Base-by-base conservation (phyloP, 371 early-diverging fungal genomes). In the Apophysomyces ossiformis region DNA sequence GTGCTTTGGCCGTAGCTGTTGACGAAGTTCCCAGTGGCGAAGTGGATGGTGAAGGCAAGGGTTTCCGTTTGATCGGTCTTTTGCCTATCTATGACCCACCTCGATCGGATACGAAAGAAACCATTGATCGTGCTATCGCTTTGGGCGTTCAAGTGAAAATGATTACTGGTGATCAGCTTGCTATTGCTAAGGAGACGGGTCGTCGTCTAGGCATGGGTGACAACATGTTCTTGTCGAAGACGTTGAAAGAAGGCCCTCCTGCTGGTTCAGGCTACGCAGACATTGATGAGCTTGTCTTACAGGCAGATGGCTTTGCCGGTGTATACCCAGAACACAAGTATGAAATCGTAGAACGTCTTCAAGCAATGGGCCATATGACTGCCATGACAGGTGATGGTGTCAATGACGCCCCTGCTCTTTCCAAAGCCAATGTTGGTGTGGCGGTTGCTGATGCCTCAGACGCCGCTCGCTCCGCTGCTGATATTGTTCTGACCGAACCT, bases 331-430 rank as follows among this genome's bases (percentile, higher is more conserved):
- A 97, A 76, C 94, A 95, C 84, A 97, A 96, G 87, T 88, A 92
- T 64, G 92, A 92, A 79, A 93, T 97, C 78, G 94, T 98, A 38
- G 89, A 91, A 74, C 92, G 93, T 60, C 86, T 97, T 63, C 95
- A 96, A 81, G 85, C 85, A 67, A 80, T 85, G 64, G 90, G 90
- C 37, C 89, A 93, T 68, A 85, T 91, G 78, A 93, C 92, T 62
- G 92, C 90, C 61, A 95, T 95, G 94, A 94, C 95, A 38, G 99
- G 99, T 71, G 96, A 97, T 78, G 96, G 97, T 82, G 95, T 95
- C 65, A 97, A 96, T 80, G 99, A 97, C 80, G 94, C 96, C 11
- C 96, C 95, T 18, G 96, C 98, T 58, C 89, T 99, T 61, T 87
- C 88, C 73, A 90, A 90, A 85, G 89, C 92, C 73, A 89, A 92